Conservation (phyloP, 2,329 filamentous ascomycete species). For the Orbilia javanica region DNA sequence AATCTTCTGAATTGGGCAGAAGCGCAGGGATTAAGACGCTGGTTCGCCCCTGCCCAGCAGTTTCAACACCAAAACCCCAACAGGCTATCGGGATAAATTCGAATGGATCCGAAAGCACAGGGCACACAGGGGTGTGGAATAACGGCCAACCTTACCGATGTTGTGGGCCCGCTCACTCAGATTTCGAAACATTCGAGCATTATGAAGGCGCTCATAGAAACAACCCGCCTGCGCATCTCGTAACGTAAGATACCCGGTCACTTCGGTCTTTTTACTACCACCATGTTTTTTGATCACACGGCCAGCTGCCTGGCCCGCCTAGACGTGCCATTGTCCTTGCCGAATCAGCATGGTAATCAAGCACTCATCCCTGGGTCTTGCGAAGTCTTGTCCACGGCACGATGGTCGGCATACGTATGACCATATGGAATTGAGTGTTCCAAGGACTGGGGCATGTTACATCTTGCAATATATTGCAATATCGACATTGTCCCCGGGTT, state of each 20-base stretch:
- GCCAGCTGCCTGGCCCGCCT: slow-evolving; percentile 35
- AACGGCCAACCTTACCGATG: slow-evolving; percentile 52
- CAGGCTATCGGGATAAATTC: slow-evolving; percentile 50
- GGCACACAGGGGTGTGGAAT: slow-evolving; percentile 48
- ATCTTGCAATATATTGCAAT: slow-evolving; percentile 34
- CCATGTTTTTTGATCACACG: slow-evolving; percentile 31
- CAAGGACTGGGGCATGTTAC: slow-evolving; percentile 34
- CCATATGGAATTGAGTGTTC: slow-evolving; percentile 18
- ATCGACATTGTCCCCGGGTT: slow-evolving; percentile 12
- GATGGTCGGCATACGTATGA: slow-evolving; percentile 26
- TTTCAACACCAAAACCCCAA: slow-evolving; percentile 52
- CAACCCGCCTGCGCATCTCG: slow-evolving; percentile 34
- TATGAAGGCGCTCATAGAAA: slow-evolving; percentile 7
- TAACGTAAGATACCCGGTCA: slow-evolving; percentile 25
- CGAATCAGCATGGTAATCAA: slow-evolving; percentile 26
- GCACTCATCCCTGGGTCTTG: slow-evolving; percentile 33
- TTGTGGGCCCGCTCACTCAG: slow-evolving; percentile 39
- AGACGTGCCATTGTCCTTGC: slow-evolving; percentile 24
- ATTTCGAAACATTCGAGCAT: slow-evolving; percentile 41
- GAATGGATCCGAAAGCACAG: slow-evolving; percentile 44
- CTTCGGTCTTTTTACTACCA: slow-evolving; percentile 23
- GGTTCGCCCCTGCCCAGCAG: slow-evolving; percentile 21
- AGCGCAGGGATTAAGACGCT: slow-evolving; percentile 18
- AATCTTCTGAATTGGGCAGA: slow-evolving; percentile 5
- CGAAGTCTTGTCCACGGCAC: slow-evolving; percentile 45